phyloP scores from a whole-genome alignment of 345 rosid species.

The Luvunga scandens region DNA sequence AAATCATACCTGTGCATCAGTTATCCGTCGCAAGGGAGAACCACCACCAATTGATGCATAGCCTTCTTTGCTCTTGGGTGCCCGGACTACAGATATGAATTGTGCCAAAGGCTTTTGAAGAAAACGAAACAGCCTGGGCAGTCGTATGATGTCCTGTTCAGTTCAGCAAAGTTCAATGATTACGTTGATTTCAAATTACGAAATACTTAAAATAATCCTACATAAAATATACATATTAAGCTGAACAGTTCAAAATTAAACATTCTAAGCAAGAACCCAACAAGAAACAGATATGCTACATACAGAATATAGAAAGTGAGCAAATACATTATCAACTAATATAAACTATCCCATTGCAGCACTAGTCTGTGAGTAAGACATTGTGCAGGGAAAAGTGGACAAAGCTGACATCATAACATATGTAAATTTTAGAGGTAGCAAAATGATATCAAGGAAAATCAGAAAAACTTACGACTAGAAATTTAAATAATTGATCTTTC shows the following conservation, averaged over 20 bases:
- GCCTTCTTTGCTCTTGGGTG: conserved; percentile 99
- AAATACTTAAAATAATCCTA: neutral
- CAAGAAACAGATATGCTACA: neutral
- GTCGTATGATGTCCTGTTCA: conserved; percentile 81
- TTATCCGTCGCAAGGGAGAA: conserved; percentile 87
- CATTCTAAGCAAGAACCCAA: neutral
- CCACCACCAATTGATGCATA: conserved; percentile 98
- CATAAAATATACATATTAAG: neutral
- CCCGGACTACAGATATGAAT: conserved; percentile 80
- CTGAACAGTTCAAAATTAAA: neutral
- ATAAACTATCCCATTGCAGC: neutral
- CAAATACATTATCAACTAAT: neutral
- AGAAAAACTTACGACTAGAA: neutral
- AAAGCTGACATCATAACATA: neutral
- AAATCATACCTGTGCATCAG: conserved; percentile 78
- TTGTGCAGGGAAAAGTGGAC: too few species aligned
- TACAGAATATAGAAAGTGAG: neutral
- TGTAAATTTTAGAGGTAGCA: neutral
- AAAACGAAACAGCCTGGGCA: conserved; percentile 83
- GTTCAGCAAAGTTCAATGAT: conserved; percentile 7
- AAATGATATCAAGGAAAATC: neutral
- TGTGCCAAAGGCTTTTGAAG: conserved; percentile 97
- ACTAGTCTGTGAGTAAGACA: neutral
- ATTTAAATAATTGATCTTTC: neutral
- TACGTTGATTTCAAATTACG: neutral